Evolutionary conservation across 352 stramenopile genomes (phyloP).

Genomic region (Phytophthora syringae): DNA sequence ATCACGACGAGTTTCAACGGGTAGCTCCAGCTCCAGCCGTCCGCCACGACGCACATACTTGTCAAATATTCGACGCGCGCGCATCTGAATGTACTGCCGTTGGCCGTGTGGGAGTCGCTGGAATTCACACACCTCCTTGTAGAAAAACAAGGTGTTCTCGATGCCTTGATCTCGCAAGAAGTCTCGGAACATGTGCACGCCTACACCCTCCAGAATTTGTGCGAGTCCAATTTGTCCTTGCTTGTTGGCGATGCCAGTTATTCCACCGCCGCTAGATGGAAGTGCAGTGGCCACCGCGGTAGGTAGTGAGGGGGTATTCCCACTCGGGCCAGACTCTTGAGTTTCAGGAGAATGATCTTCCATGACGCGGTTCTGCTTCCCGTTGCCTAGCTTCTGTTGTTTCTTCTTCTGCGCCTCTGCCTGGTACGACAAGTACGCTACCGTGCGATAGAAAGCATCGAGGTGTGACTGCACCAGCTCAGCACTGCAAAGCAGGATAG

Average conservation of each 20-base stretch:
- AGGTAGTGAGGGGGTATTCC: slow-evolving; percentile 3
- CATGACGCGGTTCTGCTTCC: slow-evolving; percentile 20
- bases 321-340: slow-evolving; percentile 1
- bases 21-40: slow-evolving; percentile 69
- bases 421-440: slow-evolving; percentile 55
- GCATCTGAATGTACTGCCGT: slow-evolving; percentile 76
- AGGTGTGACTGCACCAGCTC: slow-evolving; percentile 71
- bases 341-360: slow-evolving; percentile 7
- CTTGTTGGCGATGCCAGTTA: slow-evolving; percentile 1
- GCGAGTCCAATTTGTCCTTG: slow-evolving; percentile 23
- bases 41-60: slow-evolving; percentile 67
- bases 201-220: slow-evolving; percentile 58
- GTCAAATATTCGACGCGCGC: slow-evolving; percentile 75
- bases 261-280: slow-evolving; percentile 3
- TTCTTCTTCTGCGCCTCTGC: slow-evolving; percentile 22
- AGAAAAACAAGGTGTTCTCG: slow-evolving; percentile 72
- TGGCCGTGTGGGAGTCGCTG: slow-evolving; percentile 71
- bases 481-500: slow-evolving; percentile 62
- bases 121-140: slow-evolving; percentile 79
- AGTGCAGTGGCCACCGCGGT: slow-evolving; percentile 4
- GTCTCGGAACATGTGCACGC: slow-evolving; percentile 61
- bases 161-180: slow-evolving; percentile 58
- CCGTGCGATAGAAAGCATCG: slow-evolving; percentile 58
- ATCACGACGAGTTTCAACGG: slow-evolving; percentile 61
- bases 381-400: slow-evolving; percentile 3